phyloP scores from a whole-genome alignment of 768 basidiomycete genomes.

The Mycena galopus region DNA sequence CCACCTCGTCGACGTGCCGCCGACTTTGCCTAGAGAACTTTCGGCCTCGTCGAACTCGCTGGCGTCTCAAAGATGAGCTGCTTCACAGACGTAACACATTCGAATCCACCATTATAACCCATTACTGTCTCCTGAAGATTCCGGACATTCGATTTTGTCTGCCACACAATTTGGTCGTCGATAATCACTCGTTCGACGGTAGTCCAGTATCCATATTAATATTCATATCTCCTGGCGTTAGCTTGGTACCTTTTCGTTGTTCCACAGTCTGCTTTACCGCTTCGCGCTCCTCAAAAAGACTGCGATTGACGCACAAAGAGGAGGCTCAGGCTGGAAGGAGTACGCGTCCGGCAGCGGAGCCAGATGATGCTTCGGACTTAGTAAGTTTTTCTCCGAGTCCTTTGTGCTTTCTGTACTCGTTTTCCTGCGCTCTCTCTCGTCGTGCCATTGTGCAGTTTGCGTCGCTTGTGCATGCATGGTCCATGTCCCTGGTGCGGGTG shows the following conservation, averaged over 20 bases:
- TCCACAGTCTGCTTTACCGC: background rate
- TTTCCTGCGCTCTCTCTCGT: background rate
- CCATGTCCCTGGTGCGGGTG: background rate
- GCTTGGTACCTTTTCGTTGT: background rate
- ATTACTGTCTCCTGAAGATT: background rate
- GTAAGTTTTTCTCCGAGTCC: background rate
- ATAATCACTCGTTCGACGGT: background rate
- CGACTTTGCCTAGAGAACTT: too few species aligned
- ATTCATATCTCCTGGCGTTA: background rate
- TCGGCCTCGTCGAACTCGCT: too few species aligned
- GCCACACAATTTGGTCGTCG: background rate
- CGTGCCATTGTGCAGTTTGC: background rate
- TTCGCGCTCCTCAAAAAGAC: background rate
- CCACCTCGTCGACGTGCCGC: too few species aligned
- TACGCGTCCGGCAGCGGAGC: background rate
- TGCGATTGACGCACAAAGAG: background rate
- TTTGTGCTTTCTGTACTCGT: background rate
- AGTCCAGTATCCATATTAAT: background rate
- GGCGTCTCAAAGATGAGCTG: too few species aligned
- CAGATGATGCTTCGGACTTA: background rate
- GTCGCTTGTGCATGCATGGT: background rate
- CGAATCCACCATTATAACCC: too few species aligned
- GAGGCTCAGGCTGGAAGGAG: background rate
- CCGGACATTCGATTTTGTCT: background rate
- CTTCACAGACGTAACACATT: too few species aligned